phyloP scores from a whole-genome alignment of 163 green algal genomes.

The Scenedesmus sp. region DNA sequence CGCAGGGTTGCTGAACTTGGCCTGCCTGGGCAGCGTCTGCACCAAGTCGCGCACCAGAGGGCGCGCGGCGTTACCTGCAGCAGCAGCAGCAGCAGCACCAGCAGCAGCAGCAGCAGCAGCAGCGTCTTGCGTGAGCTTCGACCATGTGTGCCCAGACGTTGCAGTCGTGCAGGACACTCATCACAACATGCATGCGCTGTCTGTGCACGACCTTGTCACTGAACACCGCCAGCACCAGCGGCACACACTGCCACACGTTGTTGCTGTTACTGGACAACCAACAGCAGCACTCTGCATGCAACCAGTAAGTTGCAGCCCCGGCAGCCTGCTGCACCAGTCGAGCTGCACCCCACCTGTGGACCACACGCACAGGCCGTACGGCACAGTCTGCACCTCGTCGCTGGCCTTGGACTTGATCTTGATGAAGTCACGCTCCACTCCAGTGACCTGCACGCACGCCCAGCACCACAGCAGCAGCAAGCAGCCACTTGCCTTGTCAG shows the following conservation, averaged over 20 bases:
- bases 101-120: neutral
- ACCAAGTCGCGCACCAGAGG: constrained; percentile 68
- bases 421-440: constrained; percentile 55
- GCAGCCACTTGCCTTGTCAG: neutral
- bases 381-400: constrained; percentile 59
- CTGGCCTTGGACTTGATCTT: constrained; percentile 16
- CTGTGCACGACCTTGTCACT: too few relatives aligned
- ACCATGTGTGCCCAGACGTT: neutral
- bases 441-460: constrained; percentile 55
- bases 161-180: too few relatives aligned
- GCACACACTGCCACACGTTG: neutral
- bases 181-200: too few relatives aligned
- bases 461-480: constrained; percentile 50
- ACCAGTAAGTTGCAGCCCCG: neutral
- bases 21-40: constrained; percentile 55
- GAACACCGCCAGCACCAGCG: too few relatives aligned
- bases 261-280: neutral
- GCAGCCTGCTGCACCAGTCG: too few relatives aligned
- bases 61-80: constrained; percentile 71
- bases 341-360: constrained; percentile 37
- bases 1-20: constrained; percentile 37
- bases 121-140: too few relatives aligned
- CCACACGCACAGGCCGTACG: constrained; percentile 78
- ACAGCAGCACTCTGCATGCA: neutral
- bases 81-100: neutral